Evolutionary conservation across 2,329 filamentous ascomycete genomes (phyloP).

Genomic region (Trichophyton schoenleinii): DNA sequence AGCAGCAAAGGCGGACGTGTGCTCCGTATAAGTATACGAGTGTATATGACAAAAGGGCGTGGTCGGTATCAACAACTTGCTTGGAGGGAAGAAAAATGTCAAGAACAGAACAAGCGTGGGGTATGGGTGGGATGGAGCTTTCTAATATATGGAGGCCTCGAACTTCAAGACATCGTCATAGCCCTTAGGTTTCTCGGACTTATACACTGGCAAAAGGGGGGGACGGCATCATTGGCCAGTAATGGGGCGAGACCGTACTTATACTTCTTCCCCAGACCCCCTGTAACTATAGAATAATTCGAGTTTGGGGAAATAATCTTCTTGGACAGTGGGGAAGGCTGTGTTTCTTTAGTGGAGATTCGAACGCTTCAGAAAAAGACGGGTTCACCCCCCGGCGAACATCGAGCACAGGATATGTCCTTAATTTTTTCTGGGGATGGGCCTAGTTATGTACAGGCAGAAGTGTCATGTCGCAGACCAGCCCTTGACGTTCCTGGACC

Average conservation of each 20-base stretch:
- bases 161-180: neutral
- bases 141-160: constrained; percentile 2
- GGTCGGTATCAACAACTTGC: neutral
- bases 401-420: too few relatives aligned
- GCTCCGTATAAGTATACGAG: neutral
- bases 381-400: neutral
- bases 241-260: constrained; percentile 1
- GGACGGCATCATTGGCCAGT: neutral
- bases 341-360: neutral
- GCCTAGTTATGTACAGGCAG: neutral
- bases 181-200: neutral
- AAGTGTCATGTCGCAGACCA: neutral
- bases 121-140: neutral
- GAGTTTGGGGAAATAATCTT: constrained; percentile 4
- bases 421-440: too few relatives aligned
- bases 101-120: neutral
- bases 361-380: neutral
- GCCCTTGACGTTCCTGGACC: neutral
- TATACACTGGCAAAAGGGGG: neutral
- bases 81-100: neutral
- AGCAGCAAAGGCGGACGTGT: neutral
- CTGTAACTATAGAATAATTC: neutral
- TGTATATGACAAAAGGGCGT: neutral
- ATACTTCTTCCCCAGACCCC: constrained; percentile 3
- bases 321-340: neutral